Conservation (phyloP, 2,329 filamentous ascomycete genomes). For the Penicillium italicum region DNA sequence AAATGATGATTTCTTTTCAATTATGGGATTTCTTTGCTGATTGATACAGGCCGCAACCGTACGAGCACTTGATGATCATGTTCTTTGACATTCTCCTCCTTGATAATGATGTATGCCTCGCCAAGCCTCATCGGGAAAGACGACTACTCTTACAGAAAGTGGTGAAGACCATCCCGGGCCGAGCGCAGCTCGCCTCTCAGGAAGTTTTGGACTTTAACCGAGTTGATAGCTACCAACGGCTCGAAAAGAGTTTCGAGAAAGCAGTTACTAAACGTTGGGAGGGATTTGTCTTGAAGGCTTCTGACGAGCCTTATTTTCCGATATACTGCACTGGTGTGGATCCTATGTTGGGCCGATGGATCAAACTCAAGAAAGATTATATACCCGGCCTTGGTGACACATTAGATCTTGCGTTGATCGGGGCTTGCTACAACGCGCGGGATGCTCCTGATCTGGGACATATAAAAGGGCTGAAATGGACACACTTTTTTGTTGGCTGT, state of each 20-base stretch:
- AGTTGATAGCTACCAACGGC: conserved; percentile 48
- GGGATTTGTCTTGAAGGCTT: conserved; percentile 75
- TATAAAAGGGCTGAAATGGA: conserved; percentile 63
- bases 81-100: conserved; percentile 60
- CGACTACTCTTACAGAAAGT: conserved; percentile 56
- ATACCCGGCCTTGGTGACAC: conserved; percentile 73
- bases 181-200: conserved; percentile 64
- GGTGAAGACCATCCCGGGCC: conserved; percentile 55
- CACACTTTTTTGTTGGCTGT: conserved; percentile 76
- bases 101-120: conserved; percentile 53
- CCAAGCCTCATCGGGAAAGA: conserved; percentile 42
- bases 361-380: conserved; percentile 89
- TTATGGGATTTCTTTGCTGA: conserved; percentile 14
- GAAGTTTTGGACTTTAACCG: conserved; percentile 64
- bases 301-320: conserved; percentile 71
- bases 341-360: conserved; percentile 49
- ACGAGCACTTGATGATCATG: conserved; percentile 59
- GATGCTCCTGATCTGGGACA: conserved; percentile 54
- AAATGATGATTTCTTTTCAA: conserved; percentile 25
- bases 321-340: conserved; percentile 38
- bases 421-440: conserved; percentile 65
- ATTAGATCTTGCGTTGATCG: conserved; percentile 77
- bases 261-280: conserved; percentile 67
- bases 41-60: conserved; percentile 42
- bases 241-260: conserved; percentile 64